These are phyloP conservation scores for Heterobasidion irregulare DNA, from an alignment of 1,284 basidiomycete species.

Conservation along the genomic window DNA sequence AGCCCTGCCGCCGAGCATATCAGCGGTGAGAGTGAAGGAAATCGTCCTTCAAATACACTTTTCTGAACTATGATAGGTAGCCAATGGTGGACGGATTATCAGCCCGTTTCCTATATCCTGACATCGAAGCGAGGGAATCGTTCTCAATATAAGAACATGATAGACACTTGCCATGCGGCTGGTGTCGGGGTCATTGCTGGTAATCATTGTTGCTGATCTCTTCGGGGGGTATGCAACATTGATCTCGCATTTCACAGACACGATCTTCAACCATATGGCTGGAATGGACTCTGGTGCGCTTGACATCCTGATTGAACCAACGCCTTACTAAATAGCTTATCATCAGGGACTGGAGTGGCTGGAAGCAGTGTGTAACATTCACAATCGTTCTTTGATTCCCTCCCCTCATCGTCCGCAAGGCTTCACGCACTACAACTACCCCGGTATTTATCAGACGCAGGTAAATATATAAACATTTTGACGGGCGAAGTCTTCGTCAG, in stretches of 20 bases:
- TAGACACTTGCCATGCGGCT: slow-evolving; percentile 46
- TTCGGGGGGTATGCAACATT: neutral
- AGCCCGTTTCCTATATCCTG: slow-evolving; percentile 55
- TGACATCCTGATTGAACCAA: too few relatives aligned
- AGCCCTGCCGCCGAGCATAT: slow-evolving; percentile 21
- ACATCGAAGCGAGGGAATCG: slow-evolving; percentile 52
- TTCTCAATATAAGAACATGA: slow-evolving; percentile 46
- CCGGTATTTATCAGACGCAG: slow-evolving; percentile 39
- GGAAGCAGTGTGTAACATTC: slow-evolving; percentile 20
- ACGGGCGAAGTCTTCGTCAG: neutral
- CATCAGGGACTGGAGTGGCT: slow-evolving; percentile 39
- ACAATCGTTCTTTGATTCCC: neutral
- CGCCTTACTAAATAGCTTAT: neutral
- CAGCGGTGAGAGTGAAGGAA: slow-evolving; percentile 1
- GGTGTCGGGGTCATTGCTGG: slow-evolving; percentile 55
- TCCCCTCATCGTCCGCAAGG: slow-evolving; percentile 6
- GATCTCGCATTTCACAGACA: slow-evolving; percentile 28
- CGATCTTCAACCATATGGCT: slow-evolving; percentile 61
- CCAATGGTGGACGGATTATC: slow-evolving; percentile 68
- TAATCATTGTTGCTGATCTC: slow-evolving; percentile 13
- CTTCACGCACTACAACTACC: slow-evolving; percentile 53
- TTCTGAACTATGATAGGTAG: slow-evolving; percentile 21
- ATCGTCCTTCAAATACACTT: slow-evolving; percentile 3
- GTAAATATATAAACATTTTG: neutral
- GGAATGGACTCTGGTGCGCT: slow-evolving; percentile 22